These are phyloP conservation scores for Quillaja saponaria DNA, from an alignment of 306 rosid genomes.

Conservation along the genomic window DNA sequence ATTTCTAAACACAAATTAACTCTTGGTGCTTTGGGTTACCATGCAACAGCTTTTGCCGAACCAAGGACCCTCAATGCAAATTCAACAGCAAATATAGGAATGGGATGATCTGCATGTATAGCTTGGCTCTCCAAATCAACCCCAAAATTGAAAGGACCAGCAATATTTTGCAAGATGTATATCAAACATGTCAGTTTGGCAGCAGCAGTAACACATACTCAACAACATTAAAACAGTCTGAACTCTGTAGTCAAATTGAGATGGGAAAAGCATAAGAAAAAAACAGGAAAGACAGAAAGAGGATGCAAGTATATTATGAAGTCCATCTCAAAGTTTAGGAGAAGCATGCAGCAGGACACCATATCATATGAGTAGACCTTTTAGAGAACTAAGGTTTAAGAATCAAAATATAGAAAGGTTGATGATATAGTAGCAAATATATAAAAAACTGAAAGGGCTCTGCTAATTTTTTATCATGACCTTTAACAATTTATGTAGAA, in stretches of 20 bases:
- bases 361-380: too few relatives aligned
- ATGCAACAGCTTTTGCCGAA: constrained; percentile 95
- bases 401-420: too few relatives aligned
- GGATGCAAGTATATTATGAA: too few relatives aligned
- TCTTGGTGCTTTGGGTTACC: constrained; percentile 85
- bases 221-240: constrained; percentile 1
- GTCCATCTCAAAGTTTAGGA: too few relatives aligned
- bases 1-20: constrained; percentile 43
- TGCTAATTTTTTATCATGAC: too few relatives aligned
- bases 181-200: constrained; percentile 1
- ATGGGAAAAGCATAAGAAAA: neutral
- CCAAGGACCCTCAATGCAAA: constrained; percentile 79
- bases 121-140: constrained; percentile 60
- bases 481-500: too few relatives aligned
- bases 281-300: neutral
- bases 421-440: too few relatives aligned
- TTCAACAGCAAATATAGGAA: constrained; percentile 76
- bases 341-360: too few relatives aligned
- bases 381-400: too few relatives aligned
- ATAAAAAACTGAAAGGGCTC: too few relatives aligned
- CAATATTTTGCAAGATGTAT: constrained; percentile 59
- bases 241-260: too few relatives aligned
- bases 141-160: constrained; percentile 82
- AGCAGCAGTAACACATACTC: constrained; percentile 12
- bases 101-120: constrained; percentile 52